Evolutionary conservation across 495 filamentous ascomycete genomes (phyloP).

Genomic region (Podospora sp.): DNA sequence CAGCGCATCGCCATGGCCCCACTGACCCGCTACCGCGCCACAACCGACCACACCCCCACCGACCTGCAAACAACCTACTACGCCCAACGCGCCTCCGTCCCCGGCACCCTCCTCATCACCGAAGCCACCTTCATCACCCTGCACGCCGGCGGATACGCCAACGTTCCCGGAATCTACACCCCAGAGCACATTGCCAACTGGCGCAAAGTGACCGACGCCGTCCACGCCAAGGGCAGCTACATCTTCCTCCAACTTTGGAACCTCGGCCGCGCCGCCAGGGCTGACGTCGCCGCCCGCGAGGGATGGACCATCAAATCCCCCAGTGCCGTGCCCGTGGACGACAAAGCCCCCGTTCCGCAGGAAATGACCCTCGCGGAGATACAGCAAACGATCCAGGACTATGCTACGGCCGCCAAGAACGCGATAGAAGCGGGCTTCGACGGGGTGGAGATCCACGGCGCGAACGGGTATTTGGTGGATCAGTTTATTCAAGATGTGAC

Average conservation of each 20-base stretch:
- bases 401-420: slow-evolving; percentile 62
- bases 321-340: slow-evolving; percentile 50
- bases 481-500: slow-evolving; percentile 67
- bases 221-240: slow-evolving; percentile 64
- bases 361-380: slow-evolving; percentile 62
- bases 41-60: slow-evolving; percentile 49
- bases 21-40: slow-evolving; percentile 50
- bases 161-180: slow-evolving; percentile 67
- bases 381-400: slow-evolving; percentile 55
- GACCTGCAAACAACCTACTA: slow-evolving; percentile 60
- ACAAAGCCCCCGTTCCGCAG: slow-evolving; percentile 44
- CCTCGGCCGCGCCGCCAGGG: slow-evolving; percentile 59
- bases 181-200: slow-evolving; percentile 63
- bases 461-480: slow-evolving; percentile 76
- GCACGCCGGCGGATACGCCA: slow-evolving; percentile 52
- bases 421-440: slow-evolving; percentile 74
- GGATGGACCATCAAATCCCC: slow-evolving; percentile 49
- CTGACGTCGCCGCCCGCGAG: slow-evolving; percentile 43
- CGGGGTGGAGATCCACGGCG: slow-evolving; percentile 73
- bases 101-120: slow-evolving; percentile 65
- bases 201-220: slow-evolving; percentile 64
- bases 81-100: slow-evolving; percentile 57
- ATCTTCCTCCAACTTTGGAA: slow-evolving; percentile 73
- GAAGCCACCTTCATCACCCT: slow-evolving; percentile 68
- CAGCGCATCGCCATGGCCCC: slow-evolving; percentile 51